Percentiles rank a stretch among this genome's conserved stretches.
Conservation (phyloP, 2,329 filamentous ascomycete species). For the Aureobasidium musti region DNA sequence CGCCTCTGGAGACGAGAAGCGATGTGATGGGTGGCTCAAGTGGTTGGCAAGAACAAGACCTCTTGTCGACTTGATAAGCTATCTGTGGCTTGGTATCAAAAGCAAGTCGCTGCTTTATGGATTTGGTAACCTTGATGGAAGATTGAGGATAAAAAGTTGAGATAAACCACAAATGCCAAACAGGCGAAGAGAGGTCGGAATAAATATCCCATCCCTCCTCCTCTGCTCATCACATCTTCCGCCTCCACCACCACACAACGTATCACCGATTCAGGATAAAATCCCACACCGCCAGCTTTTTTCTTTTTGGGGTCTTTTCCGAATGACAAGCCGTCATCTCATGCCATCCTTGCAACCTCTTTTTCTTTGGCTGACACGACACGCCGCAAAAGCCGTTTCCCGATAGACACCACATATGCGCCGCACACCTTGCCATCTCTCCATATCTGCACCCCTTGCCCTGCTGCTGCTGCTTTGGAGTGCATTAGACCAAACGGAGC, state of each 20-base stretch:
- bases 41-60: not conserved
- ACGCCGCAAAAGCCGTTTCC: constrained; percentile 11
- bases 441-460: constrained; percentile 3
- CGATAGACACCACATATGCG: not conserved
- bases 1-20: not conserved
- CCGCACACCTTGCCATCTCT: not conserved
- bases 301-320: not conserved
- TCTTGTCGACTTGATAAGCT: not conserved
- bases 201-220: constrained; percentile 13
- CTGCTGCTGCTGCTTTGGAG: not conserved
- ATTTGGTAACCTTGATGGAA: constrained; percentile 9
- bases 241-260: not conserved
- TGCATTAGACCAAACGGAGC: constrained; percentile 14
- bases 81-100: not conserved
- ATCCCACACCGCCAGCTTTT: constrained; percentile 1
- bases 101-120: not conserved
- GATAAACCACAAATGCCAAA: not conserved
- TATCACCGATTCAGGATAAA: constrained; percentile 14
- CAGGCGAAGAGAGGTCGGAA: not conserved
- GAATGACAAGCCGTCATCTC: not conserved
- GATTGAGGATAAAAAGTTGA: not conserved
- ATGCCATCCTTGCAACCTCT: constrained; percentile 1
- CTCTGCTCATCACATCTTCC: not conserved
- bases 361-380: not conserved
- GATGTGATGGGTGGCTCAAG: not conserved